These are phyloP conservation scores for Candida verbasci DNA, from an alignment of 805 yeast species.

Conservation along the genomic window DNA sequence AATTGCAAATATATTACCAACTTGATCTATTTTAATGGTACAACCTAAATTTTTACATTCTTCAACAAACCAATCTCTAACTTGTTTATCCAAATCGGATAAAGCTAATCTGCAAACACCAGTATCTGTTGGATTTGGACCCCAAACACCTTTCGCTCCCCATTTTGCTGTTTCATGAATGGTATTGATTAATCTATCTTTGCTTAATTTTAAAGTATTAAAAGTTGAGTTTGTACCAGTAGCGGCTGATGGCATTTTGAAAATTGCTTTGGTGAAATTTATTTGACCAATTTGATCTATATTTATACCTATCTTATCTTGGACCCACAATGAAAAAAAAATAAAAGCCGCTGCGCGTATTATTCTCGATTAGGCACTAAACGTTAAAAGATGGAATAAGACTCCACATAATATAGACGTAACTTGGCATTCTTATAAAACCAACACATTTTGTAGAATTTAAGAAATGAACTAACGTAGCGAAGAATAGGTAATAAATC, in stretches of 20 bases:
- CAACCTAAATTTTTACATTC: slow-evolving; percentile 56
- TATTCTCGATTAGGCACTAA: too few relatives aligned
- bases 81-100: slow-evolving; percentile 56
- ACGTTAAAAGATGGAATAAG: too few relatives aligned
- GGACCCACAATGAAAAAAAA: not conserved
- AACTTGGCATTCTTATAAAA: too few relatives aligned
- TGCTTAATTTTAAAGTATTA: slow-evolving; percentile 1
- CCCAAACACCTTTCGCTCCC: slow-evolving; percentile 67
- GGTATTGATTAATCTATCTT: slow-evolving; percentile 48
- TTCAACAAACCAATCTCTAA: slow-evolving; percentile 60
- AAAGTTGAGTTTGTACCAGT: not conserved
- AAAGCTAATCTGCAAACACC: slow-evolving; percentile 68
- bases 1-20: slow-evolving; percentile 67
- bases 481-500: too few relatives aligned
- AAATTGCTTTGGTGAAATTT: not conserved
- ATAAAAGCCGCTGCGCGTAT: too few relatives aligned
- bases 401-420: too few relatives aligned
- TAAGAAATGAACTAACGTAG: too few relatives aligned
- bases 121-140: slow-evolving; percentile 49
- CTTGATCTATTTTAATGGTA: slow-evolving; percentile 51
- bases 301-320: not conserved
- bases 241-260: not conserved
- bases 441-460: too few relatives aligned
- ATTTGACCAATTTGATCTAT: too few relatives aligned
- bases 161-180: slow-evolving; percentile 58